A percentile compares a stretch with the other conserved stretches of the same genome.
These are phyloP conservation scores for Biancaea sappan DNA, from an alignment of 306 rosid genomes.

Conservation along the genomic window DNA sequence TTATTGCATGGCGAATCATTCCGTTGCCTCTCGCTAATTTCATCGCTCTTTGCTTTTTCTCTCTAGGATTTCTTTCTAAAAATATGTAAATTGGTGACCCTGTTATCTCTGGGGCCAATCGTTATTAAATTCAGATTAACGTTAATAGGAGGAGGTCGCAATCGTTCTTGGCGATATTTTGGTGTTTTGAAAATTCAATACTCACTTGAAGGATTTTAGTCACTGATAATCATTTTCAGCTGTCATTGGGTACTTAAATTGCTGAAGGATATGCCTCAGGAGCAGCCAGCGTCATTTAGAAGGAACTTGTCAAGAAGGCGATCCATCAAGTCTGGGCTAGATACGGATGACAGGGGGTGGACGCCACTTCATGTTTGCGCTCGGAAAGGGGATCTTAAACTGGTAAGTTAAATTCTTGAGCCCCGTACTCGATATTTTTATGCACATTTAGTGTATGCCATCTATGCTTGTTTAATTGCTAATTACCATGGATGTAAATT, in stretches of 20 bases:
- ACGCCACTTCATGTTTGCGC: slow-evolving; percentile 76
- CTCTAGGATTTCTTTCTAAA: not conserved
- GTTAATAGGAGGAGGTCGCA: not conserved
- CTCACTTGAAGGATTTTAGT: not conserved
- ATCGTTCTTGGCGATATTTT: not conserved
- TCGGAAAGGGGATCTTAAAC: slow-evolving; percentile 74
- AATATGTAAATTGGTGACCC: slow-evolving; percentile 41
- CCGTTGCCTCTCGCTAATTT: slow-evolving; percentile 65
- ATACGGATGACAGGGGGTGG: slow-evolving; percentile 91
- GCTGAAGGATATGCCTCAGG: slow-evolving; percentile 47
- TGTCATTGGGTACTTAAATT: slow-evolving; percentile 13
- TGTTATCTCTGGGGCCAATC: slow-evolving; percentile 15
- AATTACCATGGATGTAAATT: not conserved
- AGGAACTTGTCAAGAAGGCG: slow-evolving; percentile 68
- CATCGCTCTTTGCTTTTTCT: not conserved
- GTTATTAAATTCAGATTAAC: not conserved
- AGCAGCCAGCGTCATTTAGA: slow-evolving; percentile 33
- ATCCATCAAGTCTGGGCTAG: slow-evolving; percentile 47
- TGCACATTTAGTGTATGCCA: not conserved
- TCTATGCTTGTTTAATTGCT: not conserved
- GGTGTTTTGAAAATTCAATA: not conserved
- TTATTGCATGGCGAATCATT: slow-evolving; percentile 78
- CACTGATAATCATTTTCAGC: not conserved
- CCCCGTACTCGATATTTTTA: not conserved
- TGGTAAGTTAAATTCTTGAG: slow-evolving; percentile 39